Evolutionary conservation across 768 basidiomycete genomes (phyloP).

Genomic region (Russula earlei): DNA sequence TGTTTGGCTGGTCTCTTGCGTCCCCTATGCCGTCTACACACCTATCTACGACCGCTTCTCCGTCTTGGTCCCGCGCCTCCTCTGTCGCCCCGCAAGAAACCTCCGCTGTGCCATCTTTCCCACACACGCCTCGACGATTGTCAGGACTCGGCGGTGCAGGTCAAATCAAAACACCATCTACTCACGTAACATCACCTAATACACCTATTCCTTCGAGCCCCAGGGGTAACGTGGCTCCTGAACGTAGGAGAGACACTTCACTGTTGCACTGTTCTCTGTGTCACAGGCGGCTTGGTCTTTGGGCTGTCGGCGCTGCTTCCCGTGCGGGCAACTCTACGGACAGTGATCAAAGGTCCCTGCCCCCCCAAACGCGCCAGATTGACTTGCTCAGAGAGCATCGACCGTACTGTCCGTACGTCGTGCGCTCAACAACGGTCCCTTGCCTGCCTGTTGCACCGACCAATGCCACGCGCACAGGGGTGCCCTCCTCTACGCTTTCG

Average conservation of each 20-base stretch:
- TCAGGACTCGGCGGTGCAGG: constrained; percentile 3
- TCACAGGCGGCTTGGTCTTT: constrained; percentile 18
- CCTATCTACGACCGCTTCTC: constrained; percentile 13
- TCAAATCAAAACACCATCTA: constrained; percentile 16
- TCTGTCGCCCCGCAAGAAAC: constrained; percentile 8
- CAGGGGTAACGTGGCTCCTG: constrained; percentile 10
- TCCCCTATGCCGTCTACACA: constrained; percentile 23
- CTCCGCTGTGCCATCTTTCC: constrained; percentile 25
- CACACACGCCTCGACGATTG: constrained; percentile 18
- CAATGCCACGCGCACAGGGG: constrained; percentile 1
- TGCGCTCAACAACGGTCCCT: constrained; percentile 56
- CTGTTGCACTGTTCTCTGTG: constrained; percentile 19
- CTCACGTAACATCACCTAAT: constrained; percentile 1
- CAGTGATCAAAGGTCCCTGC: constrained; percentile 1
- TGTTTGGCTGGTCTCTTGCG: constrained; percentile 42
- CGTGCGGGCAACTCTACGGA: constrained; percentile 9
- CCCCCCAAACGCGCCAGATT: constrained; percentile 38
- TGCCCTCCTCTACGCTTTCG: constrained; percentile 22
- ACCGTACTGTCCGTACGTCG: constrained; percentile 79
- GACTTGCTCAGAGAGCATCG: constrained; percentile 77
- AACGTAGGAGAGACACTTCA: constrained; percentile 22
- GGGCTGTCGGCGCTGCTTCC: constrained; percentile 15
- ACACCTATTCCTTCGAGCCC: constrained; percentile 13
- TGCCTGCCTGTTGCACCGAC: constrained; percentile 33
- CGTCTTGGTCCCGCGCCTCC: constrained; percentile 22